Percentiles rank a stretch among this genome's conserved stretches.
These are phyloP conservation scores for Lagenaria siceraria DNA, from an alignment of 306 rosid species.

Conservation along the genomic window DNA sequence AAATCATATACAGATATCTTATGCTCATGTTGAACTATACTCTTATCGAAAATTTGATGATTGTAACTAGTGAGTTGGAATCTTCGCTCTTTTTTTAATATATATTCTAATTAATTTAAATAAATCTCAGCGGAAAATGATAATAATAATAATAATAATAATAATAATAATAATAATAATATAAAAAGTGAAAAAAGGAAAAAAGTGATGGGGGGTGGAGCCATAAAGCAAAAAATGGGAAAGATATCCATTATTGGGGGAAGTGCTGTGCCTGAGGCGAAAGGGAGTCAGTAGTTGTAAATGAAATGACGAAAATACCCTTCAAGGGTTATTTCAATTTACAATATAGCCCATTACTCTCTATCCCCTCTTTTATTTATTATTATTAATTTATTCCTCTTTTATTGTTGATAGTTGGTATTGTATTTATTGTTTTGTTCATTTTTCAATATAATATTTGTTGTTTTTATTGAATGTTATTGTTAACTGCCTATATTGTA, in stretches of 20 bases:
- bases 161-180: no score
- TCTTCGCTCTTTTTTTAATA: background rate
- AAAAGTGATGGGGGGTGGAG: background rate
- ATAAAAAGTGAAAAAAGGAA: background rate
- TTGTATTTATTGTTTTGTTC: background rate
- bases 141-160: background rate
- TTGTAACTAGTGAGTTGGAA: no score
- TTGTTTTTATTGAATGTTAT: no score
- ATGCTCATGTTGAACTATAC: no score
- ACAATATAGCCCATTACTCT: background rate
- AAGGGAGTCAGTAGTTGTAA: background rate
- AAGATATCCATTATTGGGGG: background rate
- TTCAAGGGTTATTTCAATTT: background rate
- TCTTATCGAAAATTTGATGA: no score
- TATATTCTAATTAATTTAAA: background rate
- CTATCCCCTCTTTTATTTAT: background rate
- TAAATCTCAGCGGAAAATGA: background rate
- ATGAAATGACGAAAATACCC: background rate
- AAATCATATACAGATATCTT: no score
- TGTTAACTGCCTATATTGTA: no score
- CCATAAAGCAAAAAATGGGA: background rate
- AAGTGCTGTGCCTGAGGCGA: background rate
- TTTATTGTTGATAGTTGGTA: background rate
- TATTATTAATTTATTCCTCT: no score
- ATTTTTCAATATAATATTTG: no score